Percentiles rank a stretch among this genome's conserved stretches.
These are phyloP conservation scores for Hylodesmum podocarpum DNA, from an alignment of 306 rosid genomes.

Conservation along the genomic window DNA sequence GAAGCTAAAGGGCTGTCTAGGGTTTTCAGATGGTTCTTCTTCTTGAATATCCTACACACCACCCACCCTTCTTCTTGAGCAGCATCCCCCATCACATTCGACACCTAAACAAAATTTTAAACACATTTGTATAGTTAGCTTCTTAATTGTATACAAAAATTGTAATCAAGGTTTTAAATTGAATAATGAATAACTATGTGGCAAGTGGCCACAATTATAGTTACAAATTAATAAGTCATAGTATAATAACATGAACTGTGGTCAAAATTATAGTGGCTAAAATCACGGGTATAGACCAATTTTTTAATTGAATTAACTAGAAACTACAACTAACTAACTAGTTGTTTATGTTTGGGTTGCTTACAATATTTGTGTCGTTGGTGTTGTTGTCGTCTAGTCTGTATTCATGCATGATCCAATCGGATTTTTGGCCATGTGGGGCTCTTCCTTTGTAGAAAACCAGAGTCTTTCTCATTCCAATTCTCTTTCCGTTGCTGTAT, in stretches of 20 bases:
- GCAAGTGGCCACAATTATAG: no score
- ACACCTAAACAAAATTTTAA: slow-evolving; percentile 26
- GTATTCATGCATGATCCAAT: slow-evolving; percentile 98
- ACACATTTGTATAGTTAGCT: neutral
- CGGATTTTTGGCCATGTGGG: slow-evolving; percentile 91
- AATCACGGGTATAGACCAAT: neutral
- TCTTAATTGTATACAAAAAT: neutral
- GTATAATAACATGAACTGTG: no score
- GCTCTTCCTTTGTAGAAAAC: slow-evolving; percentile 96
- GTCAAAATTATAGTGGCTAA: no score
- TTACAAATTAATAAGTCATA: no score
- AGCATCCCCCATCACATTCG: slow-evolving; percentile 60
- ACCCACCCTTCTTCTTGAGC: slow-evolving; percentile 92
- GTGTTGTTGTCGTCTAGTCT: slow-evolving; percentile 75
- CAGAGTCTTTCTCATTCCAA: slow-evolving; percentile 95
- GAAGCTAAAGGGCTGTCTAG: slow-evolving; percentile 54
- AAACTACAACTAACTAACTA: neutral
- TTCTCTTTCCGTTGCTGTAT: slow-evolving; percentile 59
- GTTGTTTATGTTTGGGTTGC: slow-evolving; percentile 10
- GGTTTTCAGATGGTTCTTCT: slow-evolving; percentile 80
- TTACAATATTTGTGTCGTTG: slow-evolving; percentile 46
- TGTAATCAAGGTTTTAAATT: no score
- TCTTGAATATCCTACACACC: slow-evolving; percentile 93
- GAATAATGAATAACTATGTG: no score
- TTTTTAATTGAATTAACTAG: neutral